Base-by-base conservation (phyloP, 2,329 filamentous ascomycete species). In the Colletotrichum orchidophilum region DNA sequence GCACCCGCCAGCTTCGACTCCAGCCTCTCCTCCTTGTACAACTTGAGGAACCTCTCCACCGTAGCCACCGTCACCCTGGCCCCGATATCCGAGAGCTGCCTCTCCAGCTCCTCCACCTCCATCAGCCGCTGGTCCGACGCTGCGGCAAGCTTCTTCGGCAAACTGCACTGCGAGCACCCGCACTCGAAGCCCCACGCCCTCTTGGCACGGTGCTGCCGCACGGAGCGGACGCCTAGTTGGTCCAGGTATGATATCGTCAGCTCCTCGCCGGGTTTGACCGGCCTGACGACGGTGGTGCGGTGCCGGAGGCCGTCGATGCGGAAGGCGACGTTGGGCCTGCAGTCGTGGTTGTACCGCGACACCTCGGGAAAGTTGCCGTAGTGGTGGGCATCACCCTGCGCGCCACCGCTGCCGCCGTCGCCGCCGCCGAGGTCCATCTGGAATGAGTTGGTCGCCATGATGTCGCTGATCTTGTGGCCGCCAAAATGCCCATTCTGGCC, bases 291-390 rank as follows among this genome's bases (percentile, higher is more conserved):
- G 33, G 81, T 79, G 13, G 83, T 77, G 63, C 80, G 76, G 70
- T 85, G 83, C 4, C 80, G 78, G 24, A 84, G 76, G 3, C 80
- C 80, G 39, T 77, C 74, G 67, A 82, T 83, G 73, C 78, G 80
- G 77, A 84, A 85, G 73, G 81, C 83, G 39, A 81, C 80, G 69
- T 85, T 85, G 29, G 83, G 81, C 2, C 83, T 79, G 71, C 83
- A 85, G 75, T 84, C 82, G 76, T 85, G 83, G 76, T 85, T 85
- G 68, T 84, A 75, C n/a, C 82, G 77, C 15, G 83, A 74, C 12
- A 74, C 71, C 24, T 73, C 73, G 13, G 71, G 71, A 52, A 68
- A 74, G 57, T 73, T 73, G 52, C 66, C 73, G 53, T 73, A 74
- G 24, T 74, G 71, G 39, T 74, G 67, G 33, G 60, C 72, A 31